A percentile compares a stretch with the other conserved stretches of the same genome.
Conservation (phyloP, 768 basidiomycete species). For the Amanita jacksonii region DNA sequence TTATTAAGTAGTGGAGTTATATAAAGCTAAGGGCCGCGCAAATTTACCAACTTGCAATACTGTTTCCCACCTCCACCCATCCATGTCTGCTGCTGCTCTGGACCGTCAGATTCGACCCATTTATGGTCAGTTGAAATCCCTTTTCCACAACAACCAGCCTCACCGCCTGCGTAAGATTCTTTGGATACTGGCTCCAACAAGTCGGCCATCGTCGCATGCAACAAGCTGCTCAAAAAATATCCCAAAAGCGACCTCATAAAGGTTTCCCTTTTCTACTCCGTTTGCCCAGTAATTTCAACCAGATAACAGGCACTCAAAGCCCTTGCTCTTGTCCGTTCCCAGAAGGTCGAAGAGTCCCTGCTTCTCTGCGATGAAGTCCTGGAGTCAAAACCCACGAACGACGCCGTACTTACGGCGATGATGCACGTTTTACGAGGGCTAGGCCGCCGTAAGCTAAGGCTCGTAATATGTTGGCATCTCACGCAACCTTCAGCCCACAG, state of each 20-base stretch:
- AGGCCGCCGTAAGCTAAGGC: conserved; percentile 44
- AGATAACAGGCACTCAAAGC: conserved; percentile 64
- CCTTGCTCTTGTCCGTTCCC: conserved; percentile 72
- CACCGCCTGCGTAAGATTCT: conserved; percentile 44
- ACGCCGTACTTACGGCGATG: conserved; percentile 68
- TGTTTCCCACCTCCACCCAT: conserved; percentile 3
- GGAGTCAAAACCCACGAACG: conserved; percentile 60
- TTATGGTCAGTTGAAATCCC: conserved; percentile 46
- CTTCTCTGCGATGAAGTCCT: conserved; percentile 74
- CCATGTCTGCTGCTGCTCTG: conserved; percentile 40
- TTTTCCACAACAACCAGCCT: conserved; percentile 1
- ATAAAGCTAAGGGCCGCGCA: conserved; percentile 13
- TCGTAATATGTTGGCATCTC: background rate
- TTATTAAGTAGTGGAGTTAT: too few relatives aligned
- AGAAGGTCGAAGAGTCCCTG: conserved; percentile 81
- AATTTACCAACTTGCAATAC: conserved; percentile 9
- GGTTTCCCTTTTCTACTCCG: conserved; percentile 25
- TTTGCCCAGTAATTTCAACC: background rate
- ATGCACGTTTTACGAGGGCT: conserved; percentile 76
- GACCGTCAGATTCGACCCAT: conserved; percentile 82
- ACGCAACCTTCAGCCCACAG: conserved; percentile 20
- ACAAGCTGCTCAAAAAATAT: conserved; percentile 82
- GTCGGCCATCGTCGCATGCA: conserved; percentile 75
- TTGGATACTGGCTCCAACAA: conserved; percentile 83
- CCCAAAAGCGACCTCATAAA: conserved; percentile 66